Conservation (phyloP, 75 land plant genomes). For the Pinus albicaulis region DNA sequence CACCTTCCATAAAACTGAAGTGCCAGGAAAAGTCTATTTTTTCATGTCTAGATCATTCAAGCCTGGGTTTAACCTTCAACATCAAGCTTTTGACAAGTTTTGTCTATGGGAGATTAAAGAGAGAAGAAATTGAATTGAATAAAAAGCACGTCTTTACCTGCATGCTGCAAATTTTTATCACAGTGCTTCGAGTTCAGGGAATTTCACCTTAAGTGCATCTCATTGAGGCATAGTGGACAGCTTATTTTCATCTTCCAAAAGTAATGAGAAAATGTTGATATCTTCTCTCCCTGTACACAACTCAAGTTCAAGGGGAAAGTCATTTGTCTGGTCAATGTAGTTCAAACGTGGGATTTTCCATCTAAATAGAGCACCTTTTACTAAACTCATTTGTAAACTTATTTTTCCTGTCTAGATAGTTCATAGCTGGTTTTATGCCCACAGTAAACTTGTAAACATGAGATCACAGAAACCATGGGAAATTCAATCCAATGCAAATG, state of each 20-base stretch:
- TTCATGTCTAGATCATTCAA: neutral
- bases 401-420: neutral
- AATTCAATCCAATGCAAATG: neutral
- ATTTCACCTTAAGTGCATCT: neutral
- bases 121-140: neutral
- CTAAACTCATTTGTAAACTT: neutral
- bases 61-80: neutral
- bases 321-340: too few species aligned
- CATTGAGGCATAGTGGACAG: neutral
- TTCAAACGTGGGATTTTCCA: too few species aligned
- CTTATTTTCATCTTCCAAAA: neutral
- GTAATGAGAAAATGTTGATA: neutral
- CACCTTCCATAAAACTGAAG: slow-evolving; percentile 1
- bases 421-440: neutral
- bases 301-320: too few species aligned
- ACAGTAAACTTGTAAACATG: neutral
- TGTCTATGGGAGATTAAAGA: neutral
- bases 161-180: neutral
- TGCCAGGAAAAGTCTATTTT: neutral
- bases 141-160: neutral
- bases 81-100: neutral
- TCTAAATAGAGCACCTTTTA: neutral
- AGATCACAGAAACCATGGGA: neutral
- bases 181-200: too few species aligned
- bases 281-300: too few species aligned